Evolutionary conservation across 257 asterid genomes (phyloP).

Genomic region (Salvia rosmarinus): DNA sequence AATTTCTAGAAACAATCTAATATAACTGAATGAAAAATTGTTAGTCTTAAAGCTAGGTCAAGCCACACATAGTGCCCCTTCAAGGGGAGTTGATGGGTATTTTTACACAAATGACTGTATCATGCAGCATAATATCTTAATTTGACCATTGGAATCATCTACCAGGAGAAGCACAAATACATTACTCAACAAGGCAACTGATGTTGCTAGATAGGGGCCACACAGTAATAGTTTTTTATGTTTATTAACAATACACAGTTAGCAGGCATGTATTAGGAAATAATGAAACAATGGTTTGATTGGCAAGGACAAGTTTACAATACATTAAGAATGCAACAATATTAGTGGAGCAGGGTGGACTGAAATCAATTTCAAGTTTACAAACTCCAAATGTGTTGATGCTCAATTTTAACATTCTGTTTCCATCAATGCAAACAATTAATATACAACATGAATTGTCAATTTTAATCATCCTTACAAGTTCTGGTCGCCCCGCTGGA

Average conservation of each 20-base stretch:
- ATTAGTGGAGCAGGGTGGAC: not conserved
- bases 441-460: not conserved
- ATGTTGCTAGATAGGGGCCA: not conserved
- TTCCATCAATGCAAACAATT: constrained; percentile 11
- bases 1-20: not conserved
- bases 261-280: not conserved
- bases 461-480: constrained; percentile 33
- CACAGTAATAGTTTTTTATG: not conserved
- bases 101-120: not conserved
- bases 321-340: constrained; percentile 18
- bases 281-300: not conserved
- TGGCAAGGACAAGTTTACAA: not conserved
- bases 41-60: not conserved
- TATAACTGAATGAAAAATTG: not conserved
- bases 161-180: constrained; percentile 9
- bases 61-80: constrained; percentile 1
- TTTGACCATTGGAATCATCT: constrained; percentile 9
- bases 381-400: not conserved
- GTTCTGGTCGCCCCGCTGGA: constrained; percentile 36
- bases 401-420: not conserved
- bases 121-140: not conserved
- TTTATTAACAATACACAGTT: constrained; percentile 3
- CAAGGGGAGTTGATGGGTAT: not conserved
- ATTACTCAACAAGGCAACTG: not conserved
- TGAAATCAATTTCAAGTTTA: not conserved